Base-by-base conservation (phyloP, 1,139 yeast species). In the Torulaspora globosa region DNA sequence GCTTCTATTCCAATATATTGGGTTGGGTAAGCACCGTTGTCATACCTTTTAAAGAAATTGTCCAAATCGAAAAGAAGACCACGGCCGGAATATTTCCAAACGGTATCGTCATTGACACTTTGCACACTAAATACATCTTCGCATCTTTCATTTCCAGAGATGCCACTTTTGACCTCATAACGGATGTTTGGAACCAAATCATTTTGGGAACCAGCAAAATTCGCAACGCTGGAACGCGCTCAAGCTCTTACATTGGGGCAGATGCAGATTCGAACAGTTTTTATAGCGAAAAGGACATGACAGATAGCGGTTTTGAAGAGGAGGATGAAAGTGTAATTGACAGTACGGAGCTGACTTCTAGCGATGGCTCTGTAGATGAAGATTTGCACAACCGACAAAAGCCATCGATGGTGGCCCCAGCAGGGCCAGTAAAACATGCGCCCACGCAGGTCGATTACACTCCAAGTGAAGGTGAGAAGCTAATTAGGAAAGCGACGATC, bases 11-110 rank as follows among this genome's bases (percentile, higher is more conserved):
- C 0, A 84, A 83, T 55, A 80, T 84, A 46, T 68, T 84, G 46
- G 92, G 92, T 0, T 79, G 87, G 78, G 82, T 80, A 1, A 84
- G 89, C 6, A 78, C 80, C 51, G 62, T 83, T 24, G 64, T 75
- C n/a, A 77, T 84, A 6, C 85, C 89, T 1, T 70, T 84, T 42
- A 80, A 75, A 50, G 89, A 84, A 55, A 81, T 84, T 34, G 78
- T 82, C 16, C 83, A 80, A 56, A 76, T 84, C 36, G 89, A 82
- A 57, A 84, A 84, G 63, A 80, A 78, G 57, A 75, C 80, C 4
- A 83, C 90, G 0, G 88, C 89, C 0, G 84, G 79, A 2, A 69
- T 84, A 19, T 82, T 84, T 51, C 90, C 89, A 10, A 84, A 84
- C 60, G 89, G 88, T 2, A 79, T 85, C 62, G 78, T 80, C 30